Conservation (phyloP, 805 yeast genomes). For the Cyberlindnera veronae region DNA sequence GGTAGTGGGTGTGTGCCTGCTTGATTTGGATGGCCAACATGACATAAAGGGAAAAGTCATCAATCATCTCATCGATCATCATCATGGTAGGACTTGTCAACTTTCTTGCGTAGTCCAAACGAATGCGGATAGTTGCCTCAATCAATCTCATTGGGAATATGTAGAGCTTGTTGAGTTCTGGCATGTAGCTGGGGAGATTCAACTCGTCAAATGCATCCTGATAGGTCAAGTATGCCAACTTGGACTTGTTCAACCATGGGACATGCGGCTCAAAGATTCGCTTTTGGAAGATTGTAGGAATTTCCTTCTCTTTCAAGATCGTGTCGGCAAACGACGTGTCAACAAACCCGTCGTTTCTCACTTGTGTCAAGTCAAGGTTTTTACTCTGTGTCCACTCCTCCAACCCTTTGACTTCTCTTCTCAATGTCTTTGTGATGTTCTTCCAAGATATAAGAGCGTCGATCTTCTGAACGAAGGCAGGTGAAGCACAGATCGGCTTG, state of each 20-base stretch:
- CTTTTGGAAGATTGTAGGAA: conserved; percentile 64
- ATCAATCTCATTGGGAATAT: conserved; percentile 77
- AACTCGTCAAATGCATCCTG: conserved; percentile 59
- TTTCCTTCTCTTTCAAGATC: conserved; percentile 74
- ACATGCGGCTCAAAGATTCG: conserved; percentile 66
- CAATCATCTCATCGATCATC: conserved; percentile 93
- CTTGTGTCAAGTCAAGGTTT: conserved; percentile 58
- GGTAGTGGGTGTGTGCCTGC: conserved; percentile 57
- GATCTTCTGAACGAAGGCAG: conserved; percentile 59
- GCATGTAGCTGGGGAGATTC: conserved; percentile 71
- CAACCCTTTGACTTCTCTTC: conserved; percentile 56
- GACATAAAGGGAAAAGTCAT: conserved; percentile 75
- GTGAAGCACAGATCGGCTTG: conserved; percentile 64
- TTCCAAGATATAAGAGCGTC: conserved; percentile 86
- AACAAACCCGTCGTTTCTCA: conserved; percentile 41
- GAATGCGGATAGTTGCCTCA: conserved; percentile 69
- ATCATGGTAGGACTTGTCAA: conserved; percentile 84
- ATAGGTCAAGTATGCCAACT: conserved; percentile 61
- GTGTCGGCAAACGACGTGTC: conserved; percentile 77
- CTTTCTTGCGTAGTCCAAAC: conserved; percentile 75
- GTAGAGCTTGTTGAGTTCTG: conserved; percentile 59
- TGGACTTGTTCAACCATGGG: conserved; percentile 81
- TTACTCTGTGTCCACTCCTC: conserved; percentile 83
- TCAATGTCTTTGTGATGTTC: conserved; percentile 66
- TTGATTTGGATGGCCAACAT: conserved; percentile 72